Evolutionary conservation across 805 yeast species (phyloP), one percentile per base, ranked within the genome.

Genomic region (Zygoascus flipseniorum): DNA sequence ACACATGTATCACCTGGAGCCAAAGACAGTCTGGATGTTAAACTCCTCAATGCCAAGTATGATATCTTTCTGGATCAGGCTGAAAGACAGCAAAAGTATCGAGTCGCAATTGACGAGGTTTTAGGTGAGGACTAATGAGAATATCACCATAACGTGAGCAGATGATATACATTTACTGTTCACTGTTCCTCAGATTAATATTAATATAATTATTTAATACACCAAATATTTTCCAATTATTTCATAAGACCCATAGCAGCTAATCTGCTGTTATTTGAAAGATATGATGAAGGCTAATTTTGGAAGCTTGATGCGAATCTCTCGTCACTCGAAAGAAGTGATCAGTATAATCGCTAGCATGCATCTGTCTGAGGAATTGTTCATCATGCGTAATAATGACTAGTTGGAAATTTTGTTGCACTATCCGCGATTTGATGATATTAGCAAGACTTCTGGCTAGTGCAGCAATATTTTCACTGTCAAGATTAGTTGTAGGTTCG

Each of bases 341-440:
- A 65, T 89, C 97, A 10, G 96, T 83, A 64, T 86, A 89, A 54
- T 81, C 79, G 19, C 83, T 78, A 0, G 97, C 97, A 66, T 85
- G 82, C 83, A 93, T 89, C 64, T 83, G 83, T 48, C 81, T 77
- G 62, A 93, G 73, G 64, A 93, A 93, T 62, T 85, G 85, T 67
- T 92, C 97, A 69, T 93, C 99, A 65, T 93, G 99, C 0, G 99
- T 93, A 60, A 93, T 93, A 5, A 93, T 95, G 62, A 93, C 89
- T 52, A 93, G 74, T 71, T 93, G 99, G 73, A 93, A 93, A 66
- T 93, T 93, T 62, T 77, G 79, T 68, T 93, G 99, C 37, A 73
- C 75, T 52, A 80, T 78, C 60, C 99, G 77, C 61, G 81, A 69
- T 42, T 82, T 84, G 54, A 93, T 88, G 51, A 93, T 87, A 49